Evolutionary conservation across 805 yeast species (phyloP), one percentile per base, ranked within the genome.

Genomic region (Tetrapisispora iriomotensis): DNA sequence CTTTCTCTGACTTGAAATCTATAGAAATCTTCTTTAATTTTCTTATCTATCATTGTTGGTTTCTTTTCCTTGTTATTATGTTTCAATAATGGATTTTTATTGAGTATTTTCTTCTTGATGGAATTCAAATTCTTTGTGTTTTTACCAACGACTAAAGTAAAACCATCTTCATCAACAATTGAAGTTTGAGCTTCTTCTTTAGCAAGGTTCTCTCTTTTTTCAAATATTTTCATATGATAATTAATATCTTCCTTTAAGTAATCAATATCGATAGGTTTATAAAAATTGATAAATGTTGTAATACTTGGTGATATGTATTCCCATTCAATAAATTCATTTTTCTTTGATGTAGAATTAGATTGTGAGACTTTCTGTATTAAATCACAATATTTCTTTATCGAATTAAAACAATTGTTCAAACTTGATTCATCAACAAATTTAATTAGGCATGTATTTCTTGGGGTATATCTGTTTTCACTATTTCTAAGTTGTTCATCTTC

Each of bases 1-100:
- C 77, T 74, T 60, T 92, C 95, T 62, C 99, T 79, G 49, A 92
- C 75, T 67, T 92, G 99, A 75, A 88, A 92, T 53, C 95, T 72
- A 68, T 92, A 92, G 68, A 92, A 92, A 64, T 94, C 97, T 48
- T 74, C 71, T 67, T 88, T 85, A 61, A 72, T 76, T 61, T 80
- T 77, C 64, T 72, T 67, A 48, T 29, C 86, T 68, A 45, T 83
- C 83, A 45, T 77, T 0, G 56, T 37, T 13, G 13, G 22, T 33
- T 14, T 48, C 46, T 29, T 52, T 47, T 24, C 41, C 27, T 49
- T 50, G 32, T 32, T 46, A 32, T 55, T 57, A 42, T 57, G 55
- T 37, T 57, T 60, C 13, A 58, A 48, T 29, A 60, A 35, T 34
- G 64, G 64, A 31, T 60, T 60, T 30, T 43, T 57, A 38, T 60